Evolutionary conservation across 2,329 filamentous ascomycete species (phyloP), one percentile per base, ranked within the genome.

Genomic region (Nemania sp.): DNA sequence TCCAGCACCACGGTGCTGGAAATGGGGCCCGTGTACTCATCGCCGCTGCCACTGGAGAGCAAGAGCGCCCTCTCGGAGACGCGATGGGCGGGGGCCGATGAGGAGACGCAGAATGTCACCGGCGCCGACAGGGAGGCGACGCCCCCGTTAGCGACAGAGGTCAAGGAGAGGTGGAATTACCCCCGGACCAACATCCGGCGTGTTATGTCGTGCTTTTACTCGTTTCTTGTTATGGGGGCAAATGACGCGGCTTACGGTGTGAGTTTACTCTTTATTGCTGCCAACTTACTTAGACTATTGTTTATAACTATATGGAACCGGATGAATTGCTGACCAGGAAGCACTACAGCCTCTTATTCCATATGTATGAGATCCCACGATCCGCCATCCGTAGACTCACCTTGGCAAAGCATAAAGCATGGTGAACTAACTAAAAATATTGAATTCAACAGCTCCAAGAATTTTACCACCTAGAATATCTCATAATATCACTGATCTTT

Each of bases 161-260:
- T 70, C n/a, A 69, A 74, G n/a, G 76, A 86, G 74, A 80, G 77
- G 67, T 86, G 81, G 87, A 88, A 84, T 71, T 78, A 81, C 70
- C 83, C 87, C 53, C 81, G 77, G 13, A 77, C 77, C 1, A 89
- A 87, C 66, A 78, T 82, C 2, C 79, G 80, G 69, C 83, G 84
- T 10, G 79, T 88, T 0, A 77, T 81, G 1, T 82, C 88, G 0
- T 84, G 86, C 0, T 89, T 89, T 76, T 88, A 83, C 80, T 84
- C 83, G 6, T 87, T 90, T 67, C 73, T 87, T 5, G 83, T 87
- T 1, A 85, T 88, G 75, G 88, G 88, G 0, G 83, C 85, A 10
- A 89, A 88, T 62, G 87, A 89, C 77, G 83, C 85, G 2, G 86
- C 86, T 11, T 88, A 88, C 62, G 87, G 87, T 69, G 86, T 87